Percentiles rank a stretch among this genome's conserved stretches.
These are phyloP conservation scores for Lotmaria passim DNA, from an alignment of 208 protist species.

Conservation along the genomic window DNA sequence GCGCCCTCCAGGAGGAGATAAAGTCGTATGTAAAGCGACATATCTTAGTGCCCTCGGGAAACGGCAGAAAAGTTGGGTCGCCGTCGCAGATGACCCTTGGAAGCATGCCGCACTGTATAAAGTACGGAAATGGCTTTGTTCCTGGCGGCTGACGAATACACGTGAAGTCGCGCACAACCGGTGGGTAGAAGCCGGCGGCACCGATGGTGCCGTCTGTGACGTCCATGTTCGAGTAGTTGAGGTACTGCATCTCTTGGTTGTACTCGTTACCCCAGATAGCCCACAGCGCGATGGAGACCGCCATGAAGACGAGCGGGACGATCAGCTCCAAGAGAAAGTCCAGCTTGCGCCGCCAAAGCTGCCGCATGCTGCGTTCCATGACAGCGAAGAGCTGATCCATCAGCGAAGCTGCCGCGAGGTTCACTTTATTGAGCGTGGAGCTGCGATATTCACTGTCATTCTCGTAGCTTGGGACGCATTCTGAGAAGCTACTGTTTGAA, in stretches of 20 bases:
- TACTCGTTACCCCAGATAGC: conserved; percentile 35
- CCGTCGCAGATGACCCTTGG: conserved; percentile 29
- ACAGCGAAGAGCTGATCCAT: conserved; percentile 41
- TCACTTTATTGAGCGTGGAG: background rate
- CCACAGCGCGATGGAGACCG: conserved; percentile 37
- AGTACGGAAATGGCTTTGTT: background rate
- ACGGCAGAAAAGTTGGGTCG: conserved; percentile 32
- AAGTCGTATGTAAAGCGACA: conserved; percentile 6
- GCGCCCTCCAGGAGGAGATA: background rate
- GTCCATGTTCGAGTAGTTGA: conserved; percentile 2
- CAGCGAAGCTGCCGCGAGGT: background rate
- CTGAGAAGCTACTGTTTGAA: background rate
- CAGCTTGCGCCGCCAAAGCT: conserved; percentile 34
- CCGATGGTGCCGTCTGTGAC: background rate
- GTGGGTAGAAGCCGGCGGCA: conserved; percentile 9
- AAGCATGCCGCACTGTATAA: background rate
- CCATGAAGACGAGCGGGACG: conserved; percentile 53
- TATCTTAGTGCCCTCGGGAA: conserved; percentile 10
- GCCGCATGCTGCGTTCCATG: conserved; percentile 33
- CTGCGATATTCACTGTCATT: background rate
- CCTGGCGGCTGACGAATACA: conserved; percentile 19
- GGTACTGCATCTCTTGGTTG: conserved; percentile 15
- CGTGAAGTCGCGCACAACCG: conserved; percentile 16
- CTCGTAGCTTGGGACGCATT: background rate
- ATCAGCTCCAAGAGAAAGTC: conserved; percentile 40